Conservation (phyloP, 306 rosid genomes). For the Inga leiocalycina region DNA sequence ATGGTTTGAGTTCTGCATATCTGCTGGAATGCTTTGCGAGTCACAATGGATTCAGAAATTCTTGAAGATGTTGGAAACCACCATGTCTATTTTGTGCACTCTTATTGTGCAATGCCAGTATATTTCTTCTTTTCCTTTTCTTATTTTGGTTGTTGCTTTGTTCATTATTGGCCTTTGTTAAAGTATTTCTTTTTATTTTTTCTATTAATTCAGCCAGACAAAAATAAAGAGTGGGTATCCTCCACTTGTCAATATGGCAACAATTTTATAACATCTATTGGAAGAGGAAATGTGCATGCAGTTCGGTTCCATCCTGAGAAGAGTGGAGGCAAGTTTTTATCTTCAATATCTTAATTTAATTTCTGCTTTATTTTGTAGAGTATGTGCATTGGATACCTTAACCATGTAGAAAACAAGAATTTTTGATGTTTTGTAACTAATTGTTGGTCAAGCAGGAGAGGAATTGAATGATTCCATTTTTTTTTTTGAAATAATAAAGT, state of each 20-base stretch:
- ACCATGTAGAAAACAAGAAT: background rate
- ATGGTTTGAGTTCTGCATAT: slow-evolving; percentile 92
- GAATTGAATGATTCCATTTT: background rate
- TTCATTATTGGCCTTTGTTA: slow-evolving; percentile 23
- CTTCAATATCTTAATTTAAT: slow-evolving; percentile 1
- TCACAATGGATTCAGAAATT: slow-evolving; percentile 63
- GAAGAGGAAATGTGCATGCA: slow-evolving; percentile 93
- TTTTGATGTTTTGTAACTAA: background rate
- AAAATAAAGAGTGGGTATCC: slow-evolving; percentile 88
- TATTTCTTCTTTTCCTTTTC: slow-evolving; percentile 27
- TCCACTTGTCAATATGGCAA: slow-evolving; percentile 94
- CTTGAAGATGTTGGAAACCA: slow-evolving; percentile 79
- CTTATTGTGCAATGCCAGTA: slow-evolving; percentile 89
- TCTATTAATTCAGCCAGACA: slow-evolving; percentile 63
- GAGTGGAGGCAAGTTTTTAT: slow-evolving; percentile 84
- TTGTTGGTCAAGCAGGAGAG: background rate
- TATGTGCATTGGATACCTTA: background rate
- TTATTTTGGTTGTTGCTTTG: slow-evolving; percentile 24
- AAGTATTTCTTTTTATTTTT: slow-evolving; percentile 2
- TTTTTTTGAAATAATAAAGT: background rate
- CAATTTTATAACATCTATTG: slow-evolving; percentile 81
- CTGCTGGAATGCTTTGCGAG: slow-evolving; percentile 93
- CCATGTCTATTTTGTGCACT: slow-evolving; percentile 93
- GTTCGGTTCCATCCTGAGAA: slow-evolving; percentile 98
- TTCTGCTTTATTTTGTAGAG: background rate